Conservation (phyloP, 1,284 basidiomycete species). For the Ceratobasidium sp. region DNA sequence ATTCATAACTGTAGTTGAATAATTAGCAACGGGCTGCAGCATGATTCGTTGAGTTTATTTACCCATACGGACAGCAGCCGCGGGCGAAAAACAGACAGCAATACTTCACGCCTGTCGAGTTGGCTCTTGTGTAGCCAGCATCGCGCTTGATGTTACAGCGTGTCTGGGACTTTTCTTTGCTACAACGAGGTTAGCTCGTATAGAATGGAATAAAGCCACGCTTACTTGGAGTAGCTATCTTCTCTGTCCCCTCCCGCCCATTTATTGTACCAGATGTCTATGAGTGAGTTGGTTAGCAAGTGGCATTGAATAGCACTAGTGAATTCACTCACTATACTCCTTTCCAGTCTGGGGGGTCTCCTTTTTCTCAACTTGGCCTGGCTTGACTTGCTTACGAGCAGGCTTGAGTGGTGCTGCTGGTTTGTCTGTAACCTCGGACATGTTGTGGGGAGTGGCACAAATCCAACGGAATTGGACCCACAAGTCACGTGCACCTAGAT, state of each 20-base stretch:
- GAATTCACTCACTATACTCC: conserved; percentile 82
- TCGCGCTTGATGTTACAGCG: conserved; percentile 91
- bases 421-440: conserved; percentile 49
- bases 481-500: conserved; percentile 13
- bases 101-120: conserved; percentile 91
- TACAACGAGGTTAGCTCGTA: conserved; percentile 52
- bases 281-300: conserved; percentile 47
- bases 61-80: conserved; percentile 96
- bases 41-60: too few relatives aligned
- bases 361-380: conserved; percentile 88
- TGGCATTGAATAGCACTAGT: conserved; percentile 40
- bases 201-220: conserved; percentile 43
- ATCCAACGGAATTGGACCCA: not conserved
- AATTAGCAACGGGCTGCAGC: not conserved
- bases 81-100: conserved; percentile 95
- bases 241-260: conserved; percentile 97
- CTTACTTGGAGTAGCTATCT: conserved; percentile 90
- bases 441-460: not conserved
- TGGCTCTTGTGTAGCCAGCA: conserved; percentile 91
- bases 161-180: conserved; percentile 92
- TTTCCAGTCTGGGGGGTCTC: conserved; percentile 91
- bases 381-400: conserved; percentile 88
- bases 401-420: conserved; percentile 69
- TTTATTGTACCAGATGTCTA: conserved; percentile 99
- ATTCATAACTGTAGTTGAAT: conserved; percentile 72